Conservation (phyloP, 805 yeast genomes). For the Metschnikowia gelsemii region DNA sequence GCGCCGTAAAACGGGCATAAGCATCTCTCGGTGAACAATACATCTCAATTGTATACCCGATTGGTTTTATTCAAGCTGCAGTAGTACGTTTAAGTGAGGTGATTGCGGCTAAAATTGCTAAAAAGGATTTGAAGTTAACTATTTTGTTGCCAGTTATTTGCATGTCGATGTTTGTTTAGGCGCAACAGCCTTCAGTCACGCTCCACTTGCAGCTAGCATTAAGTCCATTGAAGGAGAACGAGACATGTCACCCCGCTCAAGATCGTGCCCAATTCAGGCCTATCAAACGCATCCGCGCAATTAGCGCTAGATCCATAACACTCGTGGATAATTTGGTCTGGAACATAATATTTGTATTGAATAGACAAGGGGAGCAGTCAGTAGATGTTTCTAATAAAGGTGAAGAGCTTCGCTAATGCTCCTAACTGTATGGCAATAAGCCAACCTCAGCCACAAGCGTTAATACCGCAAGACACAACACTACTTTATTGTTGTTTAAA, state of each 20-base stretch:
- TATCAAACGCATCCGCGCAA: too few relatives aligned
- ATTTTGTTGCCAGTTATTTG: background rate
- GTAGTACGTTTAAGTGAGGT: background rate
- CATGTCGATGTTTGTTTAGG: background rate
- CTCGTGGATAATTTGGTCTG: too few relatives aligned
- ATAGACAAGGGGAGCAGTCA: too few relatives aligned
- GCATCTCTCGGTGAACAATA: background rate
- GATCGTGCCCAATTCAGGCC: background rate
- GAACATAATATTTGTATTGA: too few relatives aligned
- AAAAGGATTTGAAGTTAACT: background rate
- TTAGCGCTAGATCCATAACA: too few relatives aligned
- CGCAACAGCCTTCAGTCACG: background rate
- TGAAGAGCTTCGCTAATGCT: background rate
- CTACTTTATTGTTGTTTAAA: constrained; percentile 3
- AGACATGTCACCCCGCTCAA: background rate
- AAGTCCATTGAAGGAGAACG: background rate
- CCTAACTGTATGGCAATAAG: constrained; percentile 1
- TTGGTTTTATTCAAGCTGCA: background rate
- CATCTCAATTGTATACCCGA: background rate
- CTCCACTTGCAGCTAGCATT: constrained; percentile 1
- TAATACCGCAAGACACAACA: constrained; percentile 6
- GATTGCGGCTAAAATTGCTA: background rate
- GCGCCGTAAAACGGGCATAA: constrained; percentile 9
- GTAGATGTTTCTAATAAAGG: too few relatives aligned
- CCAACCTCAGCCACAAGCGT: background rate